Evolutionary conservation across 2,329 filamentous ascomycete genomes (phyloP).

Genomic region (Lasiodiplodia sp.): DNA sequence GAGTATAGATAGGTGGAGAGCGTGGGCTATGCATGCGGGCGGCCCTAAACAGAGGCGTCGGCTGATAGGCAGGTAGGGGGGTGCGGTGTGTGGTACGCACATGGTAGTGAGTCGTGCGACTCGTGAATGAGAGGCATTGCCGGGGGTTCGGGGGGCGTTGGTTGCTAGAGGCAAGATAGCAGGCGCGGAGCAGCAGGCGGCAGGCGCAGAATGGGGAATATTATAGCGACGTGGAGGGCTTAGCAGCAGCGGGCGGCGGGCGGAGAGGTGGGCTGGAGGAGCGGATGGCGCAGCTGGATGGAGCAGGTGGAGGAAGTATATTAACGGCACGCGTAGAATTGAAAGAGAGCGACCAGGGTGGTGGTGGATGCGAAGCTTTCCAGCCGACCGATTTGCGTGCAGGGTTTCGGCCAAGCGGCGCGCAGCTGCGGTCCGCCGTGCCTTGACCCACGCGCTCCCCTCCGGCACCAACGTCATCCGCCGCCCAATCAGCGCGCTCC

Average conservation of each 20-base stretch:
- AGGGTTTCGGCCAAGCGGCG: constrained; percentile 23
- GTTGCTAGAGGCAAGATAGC: constrained; percentile 5
- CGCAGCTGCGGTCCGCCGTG: constrained; percentile 18
- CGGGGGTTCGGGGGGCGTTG: background rate
- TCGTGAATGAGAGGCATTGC: constrained; percentile 72
- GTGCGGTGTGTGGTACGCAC: constrained; percentile 55
- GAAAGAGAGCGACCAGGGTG: constrained; percentile 1
- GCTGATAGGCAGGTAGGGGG: constrained; percentile 19
- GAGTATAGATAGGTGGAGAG: constrained; percentile 7
- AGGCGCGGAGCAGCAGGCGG: background rate
- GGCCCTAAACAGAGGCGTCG: background rate
- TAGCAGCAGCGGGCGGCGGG: background rate
- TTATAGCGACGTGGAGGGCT: background rate
- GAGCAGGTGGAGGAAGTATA: constrained; percentile 25
- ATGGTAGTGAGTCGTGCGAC: constrained; percentile 81
- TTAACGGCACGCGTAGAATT: constrained; percentile 10
- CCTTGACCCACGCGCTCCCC: constrained; percentile 11
- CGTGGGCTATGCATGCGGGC: constrained; percentile 27
- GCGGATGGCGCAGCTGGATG: constrained; percentile 9
- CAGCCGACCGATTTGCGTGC: constrained; percentile 11
- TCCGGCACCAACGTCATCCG: constrained; percentile 12
- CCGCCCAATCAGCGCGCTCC: constrained; percentile 17
- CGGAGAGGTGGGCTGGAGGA: background rate
- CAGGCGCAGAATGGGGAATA: constrained; percentile 3
- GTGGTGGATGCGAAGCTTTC: constrained; percentile 22